Conservation (phyloP, 768 basidiomycete species). For the Phaeotremella skinneri region DNA sequence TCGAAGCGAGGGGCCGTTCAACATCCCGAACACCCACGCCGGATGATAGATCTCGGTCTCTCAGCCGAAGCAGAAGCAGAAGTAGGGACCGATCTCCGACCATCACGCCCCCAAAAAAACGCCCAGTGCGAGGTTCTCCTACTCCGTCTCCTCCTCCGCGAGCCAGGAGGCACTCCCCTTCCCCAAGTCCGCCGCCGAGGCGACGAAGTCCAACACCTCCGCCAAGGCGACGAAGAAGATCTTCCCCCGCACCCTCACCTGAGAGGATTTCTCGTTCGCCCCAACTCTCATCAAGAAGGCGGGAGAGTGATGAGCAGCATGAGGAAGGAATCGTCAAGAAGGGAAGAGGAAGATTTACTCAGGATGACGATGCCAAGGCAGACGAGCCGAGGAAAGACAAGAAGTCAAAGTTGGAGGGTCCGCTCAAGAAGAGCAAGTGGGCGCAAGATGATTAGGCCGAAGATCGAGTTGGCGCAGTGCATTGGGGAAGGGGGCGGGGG, state of each 20-base stretch:
- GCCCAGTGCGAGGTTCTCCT: not conserved
- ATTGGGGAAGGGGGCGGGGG: no score
- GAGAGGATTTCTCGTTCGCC: slow-evolving; percentile 7
- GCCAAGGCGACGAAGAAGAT: not conserved
- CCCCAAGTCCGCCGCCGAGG: slow-evolving; percentile 14
- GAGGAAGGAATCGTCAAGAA: slow-evolving; percentile 16
- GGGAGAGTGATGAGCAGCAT: slow-evolving; percentile 11
- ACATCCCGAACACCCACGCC: slow-evolving; percentile 25
- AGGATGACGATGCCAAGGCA: slow-evolving; percentile 19
- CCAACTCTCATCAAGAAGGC: slow-evolving; percentile 12
- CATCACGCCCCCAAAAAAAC: slow-evolving; percentile 21
- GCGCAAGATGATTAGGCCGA: slow-evolving; percentile 14
- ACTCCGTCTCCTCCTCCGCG: slow-evolving; percentile 13
- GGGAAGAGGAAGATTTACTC: slow-evolving; percentile 19
- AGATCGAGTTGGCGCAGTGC: no score
- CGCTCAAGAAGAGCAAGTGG: slow-evolving; percentile 23
- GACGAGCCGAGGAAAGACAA: slow-evolving; percentile 18
- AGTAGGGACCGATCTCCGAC: slow-evolving; percentile 16
- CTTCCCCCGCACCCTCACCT: not conserved
- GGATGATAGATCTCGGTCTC: slow-evolving; percentile 11
- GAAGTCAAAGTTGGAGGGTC: slow-evolving; percentile 36
- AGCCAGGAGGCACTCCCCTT: slow-evolving; percentile 8
- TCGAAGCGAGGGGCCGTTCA: slow-evolving; percentile 17
- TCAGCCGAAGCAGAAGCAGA: slow-evolving; percentile 13
- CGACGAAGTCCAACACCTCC: not conserved